phyloP scores from a whole-genome alignment of 495 filamentous ascomycete species.

The Penicilliopsis zonata region DNA sequence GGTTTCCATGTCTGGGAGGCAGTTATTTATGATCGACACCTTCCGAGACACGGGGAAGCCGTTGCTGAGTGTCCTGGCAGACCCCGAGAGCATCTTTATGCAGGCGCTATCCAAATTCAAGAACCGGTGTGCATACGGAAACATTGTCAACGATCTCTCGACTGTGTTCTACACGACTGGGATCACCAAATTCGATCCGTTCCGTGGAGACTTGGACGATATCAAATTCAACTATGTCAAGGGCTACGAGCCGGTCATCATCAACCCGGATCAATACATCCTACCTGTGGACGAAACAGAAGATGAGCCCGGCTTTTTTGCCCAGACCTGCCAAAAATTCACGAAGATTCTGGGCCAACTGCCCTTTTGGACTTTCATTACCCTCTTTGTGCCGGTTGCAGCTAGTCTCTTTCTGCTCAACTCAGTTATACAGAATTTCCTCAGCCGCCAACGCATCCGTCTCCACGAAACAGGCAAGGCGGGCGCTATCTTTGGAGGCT shows the following conservation, averaged over 20 bases:
- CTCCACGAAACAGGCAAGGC: constrained; percentile 63
- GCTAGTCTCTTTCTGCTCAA: constrained; percentile 61
- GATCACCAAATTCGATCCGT: constrained; percentile 67
- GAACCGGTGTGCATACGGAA: constrained; percentile 65
- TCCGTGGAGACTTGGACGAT: constrained; percentile 44
- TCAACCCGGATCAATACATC: constrained; percentile 56
- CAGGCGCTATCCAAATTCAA: constrained; percentile 63
- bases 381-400: constrained; percentile 56
- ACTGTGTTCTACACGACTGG: constrained; percentile 72
- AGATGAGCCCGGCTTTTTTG: constrained; percentile 14
- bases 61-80: constrained; percentile 68
- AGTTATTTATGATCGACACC: constrained; percentile 76
- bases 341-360: constrained; percentile 23
- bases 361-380: constrained; percentile 49
- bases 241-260: constrained; percentile 63
- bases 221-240: constrained; percentile 59
- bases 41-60: constrained; percentile 74
- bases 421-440: constrained; percentile 57
- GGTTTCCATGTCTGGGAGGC: constrained; percentile 68
- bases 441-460: constrained; percentile 59
- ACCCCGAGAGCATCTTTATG: constrained; percentile 78
- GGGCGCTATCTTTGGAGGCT: constrained; percentile 49
- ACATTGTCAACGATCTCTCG: constrained; percentile 72
- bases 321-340: constrained; percentile 14
- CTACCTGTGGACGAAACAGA: constrained; percentile 25